Evolutionary conservation across 352 stramenopile species (phyloP), one percentile per base, ranked within the genome.

Genomic region (Phytophthora sojae): DNA sequence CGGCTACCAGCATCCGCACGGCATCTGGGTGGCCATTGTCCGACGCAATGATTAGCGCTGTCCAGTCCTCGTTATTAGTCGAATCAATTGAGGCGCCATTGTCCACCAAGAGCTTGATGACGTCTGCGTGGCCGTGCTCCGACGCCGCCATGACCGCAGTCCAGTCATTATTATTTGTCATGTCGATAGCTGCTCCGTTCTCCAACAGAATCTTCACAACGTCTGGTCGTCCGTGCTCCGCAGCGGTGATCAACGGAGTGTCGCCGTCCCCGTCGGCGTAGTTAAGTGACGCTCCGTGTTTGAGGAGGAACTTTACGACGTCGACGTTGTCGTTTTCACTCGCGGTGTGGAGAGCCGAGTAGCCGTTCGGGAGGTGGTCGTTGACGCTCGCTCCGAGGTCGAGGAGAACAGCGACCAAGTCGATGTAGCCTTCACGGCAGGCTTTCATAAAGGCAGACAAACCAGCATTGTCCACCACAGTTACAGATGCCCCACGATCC

Each of bases 111-210:
- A 56, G n/a, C 17, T 54, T 52, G 0, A 60, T 39, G 6, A 55
- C 37, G 9, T 44, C 23, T 8, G 8, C n/a, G 39, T 67, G 60
- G 5, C 60, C 60, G 2, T 55, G 1, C 6, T 30, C 6, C 8
- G 61, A 37, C 23, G 61, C 61, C 8, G 1, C 11, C 32, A 55
- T 47, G 9, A 67, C n/a, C 15, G 50, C 44, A 55, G 39, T 63
- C 15, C 17, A 45, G 26, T 26, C 51, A 11, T 61, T 14, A 4
- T 52, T 29, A 26, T 52, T 52, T 6, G 19, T 9, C 6, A 57
- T 1, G n/a, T 69, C 29, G 23, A 69, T 12, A 7, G 4, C 8
- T 14, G 52, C 52, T 14, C 52, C 52, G 3, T 35, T 55, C n/a
- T 69, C 26, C 19, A 69, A 19, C 8, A 64, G 14, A 3, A 56